phyloP scores from a whole-genome alignment of 768 basidiomycete species.

The Russula olivacea region DNA sequence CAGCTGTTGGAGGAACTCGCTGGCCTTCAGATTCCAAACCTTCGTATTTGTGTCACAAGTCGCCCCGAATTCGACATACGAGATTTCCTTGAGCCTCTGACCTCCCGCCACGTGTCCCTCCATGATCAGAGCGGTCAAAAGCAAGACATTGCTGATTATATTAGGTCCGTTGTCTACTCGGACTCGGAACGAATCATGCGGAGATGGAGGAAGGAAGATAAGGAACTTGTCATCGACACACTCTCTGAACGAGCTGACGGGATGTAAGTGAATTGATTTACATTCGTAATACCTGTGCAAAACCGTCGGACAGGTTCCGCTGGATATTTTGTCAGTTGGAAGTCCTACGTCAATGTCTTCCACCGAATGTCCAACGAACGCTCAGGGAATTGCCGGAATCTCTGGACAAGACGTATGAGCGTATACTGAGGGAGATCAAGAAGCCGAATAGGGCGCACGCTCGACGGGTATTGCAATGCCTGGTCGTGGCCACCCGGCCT shows the following conservation, averaged over 20 bases:
- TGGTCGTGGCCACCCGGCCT: no score
- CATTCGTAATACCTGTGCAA: no score
- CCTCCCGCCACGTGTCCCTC: background rate
- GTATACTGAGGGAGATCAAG: no score
- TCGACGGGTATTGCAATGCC: no score
- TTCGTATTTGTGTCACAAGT: background rate
- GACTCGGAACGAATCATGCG: background rate
- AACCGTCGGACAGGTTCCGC: background rate
- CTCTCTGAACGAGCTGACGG: background rate
- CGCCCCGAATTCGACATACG: constrained; percentile 2
- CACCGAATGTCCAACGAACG: background rate
- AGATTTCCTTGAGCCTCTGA: background rate
- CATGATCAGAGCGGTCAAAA: constrained; percentile 2
- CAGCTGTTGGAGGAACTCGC: background rate
- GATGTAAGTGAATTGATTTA: background rate
- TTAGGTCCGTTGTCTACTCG: background rate
- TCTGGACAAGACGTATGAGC: no score
- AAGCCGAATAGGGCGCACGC: no score
- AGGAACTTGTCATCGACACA: background rate
- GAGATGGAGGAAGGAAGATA: background rate
- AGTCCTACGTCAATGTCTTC: background rate
- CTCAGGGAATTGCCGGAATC: background rate
- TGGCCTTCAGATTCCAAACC: background rate
- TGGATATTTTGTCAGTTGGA: background rate
- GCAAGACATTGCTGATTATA: background rate